Base-by-base conservation (phyloP, 2,329 filamentous ascomycete genomes). In the Pseudogymnoascus sp. region DNA sequence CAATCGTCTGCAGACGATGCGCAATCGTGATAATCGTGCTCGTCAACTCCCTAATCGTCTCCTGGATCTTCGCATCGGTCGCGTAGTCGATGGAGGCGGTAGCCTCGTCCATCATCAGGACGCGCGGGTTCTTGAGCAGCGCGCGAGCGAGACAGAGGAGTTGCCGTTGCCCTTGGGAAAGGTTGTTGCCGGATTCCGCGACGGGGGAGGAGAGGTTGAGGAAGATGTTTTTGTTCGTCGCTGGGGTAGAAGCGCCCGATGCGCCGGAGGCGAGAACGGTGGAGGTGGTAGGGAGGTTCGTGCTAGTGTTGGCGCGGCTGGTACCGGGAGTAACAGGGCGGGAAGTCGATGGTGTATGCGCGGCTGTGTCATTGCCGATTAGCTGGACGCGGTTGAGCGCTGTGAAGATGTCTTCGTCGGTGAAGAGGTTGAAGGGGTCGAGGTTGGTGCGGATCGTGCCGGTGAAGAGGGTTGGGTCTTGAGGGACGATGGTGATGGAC, bases 91-190 rank as follows among this genome's bases (percentile, higher is more conserved):
- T 97, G 0, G 91, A 96, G 0, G 95, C 95, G 0, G 95, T 99
- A 0, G 95, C 95, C 79, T 99, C 95, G 75, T 99, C 95, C 95
- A 99, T 97, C 72, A 99, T 88, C n/a, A 99, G 81, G 1, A 99
- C 92, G 67, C 90, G 93, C 0, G 95, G 93, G 35, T 86, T 85
- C 77, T 96, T 97, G 66, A 99, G 88, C 68, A 99, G 85, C 0
- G 95, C 95, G 62, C 95, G 88, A 0, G 93, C 95, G 8, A 99
- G 85, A 73, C 95, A 99, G 62, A 99, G 81, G 8, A 99, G 87
- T 75, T 99, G 95, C 6, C 95, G 87, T 74, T 99, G 95, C 55
- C 95, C 95, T 75, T 99, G 95, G 0, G 93, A 97, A 9, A 99
- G 82, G 71, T 99, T 99, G 66, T 88, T 89, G 58, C 95, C 95